Evolutionary conservation across 108 stramenopile species (phyloP).

Genomic region (Aureococcus anophagefferens): DNA sequence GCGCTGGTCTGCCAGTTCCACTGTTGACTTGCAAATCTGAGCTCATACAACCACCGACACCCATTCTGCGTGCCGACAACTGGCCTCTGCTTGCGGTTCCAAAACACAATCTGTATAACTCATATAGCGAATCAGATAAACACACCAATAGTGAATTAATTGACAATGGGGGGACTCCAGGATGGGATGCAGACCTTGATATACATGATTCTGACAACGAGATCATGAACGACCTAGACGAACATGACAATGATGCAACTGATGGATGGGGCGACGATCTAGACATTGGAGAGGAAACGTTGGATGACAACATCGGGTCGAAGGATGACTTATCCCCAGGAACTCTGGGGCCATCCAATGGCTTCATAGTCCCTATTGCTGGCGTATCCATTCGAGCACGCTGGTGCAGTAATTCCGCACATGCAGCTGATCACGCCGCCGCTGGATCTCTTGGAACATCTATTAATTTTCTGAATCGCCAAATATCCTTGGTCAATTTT

Average conservation of each 20-base stretch:
- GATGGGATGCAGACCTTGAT: background rate
- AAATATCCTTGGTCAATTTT: constrained; percentile 92
- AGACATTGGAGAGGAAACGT: constrained; percentile 34
- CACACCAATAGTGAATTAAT: too few relatives aligned
- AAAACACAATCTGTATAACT: constrained; percentile 55
- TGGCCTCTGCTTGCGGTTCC: constrained; percentile 80
- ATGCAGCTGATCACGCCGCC: constrained; percentile 93
- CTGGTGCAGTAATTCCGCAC: constrained; percentile 7
- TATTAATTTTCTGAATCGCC: constrained; percentile 89
- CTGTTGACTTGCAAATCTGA: too few relatives aligned
- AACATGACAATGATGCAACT: constrained; percentile 44
- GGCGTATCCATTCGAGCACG: too few relatives aligned
- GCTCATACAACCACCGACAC: constrained; percentile 86
- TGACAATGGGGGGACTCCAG: constrained; percentile 48
- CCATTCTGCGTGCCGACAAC: constrained; percentile 75
- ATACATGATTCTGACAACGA: constrained; percentile 55
- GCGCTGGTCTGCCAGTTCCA: background rate
- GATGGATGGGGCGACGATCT: constrained; percentile 33
- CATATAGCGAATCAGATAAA: too few relatives aligned
- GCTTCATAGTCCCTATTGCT: too few relatives aligned
- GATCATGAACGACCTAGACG: constrained; percentile 47
- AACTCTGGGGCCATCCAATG: too few relatives aligned
- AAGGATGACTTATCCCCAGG: too few relatives aligned
- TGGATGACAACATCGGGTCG: too few relatives aligned
- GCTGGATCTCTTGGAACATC: constrained; percentile 86